phyloP scores from a whole-genome alignment of 164 flowering plant genomes.

The Umbellularia californica region DNA sequence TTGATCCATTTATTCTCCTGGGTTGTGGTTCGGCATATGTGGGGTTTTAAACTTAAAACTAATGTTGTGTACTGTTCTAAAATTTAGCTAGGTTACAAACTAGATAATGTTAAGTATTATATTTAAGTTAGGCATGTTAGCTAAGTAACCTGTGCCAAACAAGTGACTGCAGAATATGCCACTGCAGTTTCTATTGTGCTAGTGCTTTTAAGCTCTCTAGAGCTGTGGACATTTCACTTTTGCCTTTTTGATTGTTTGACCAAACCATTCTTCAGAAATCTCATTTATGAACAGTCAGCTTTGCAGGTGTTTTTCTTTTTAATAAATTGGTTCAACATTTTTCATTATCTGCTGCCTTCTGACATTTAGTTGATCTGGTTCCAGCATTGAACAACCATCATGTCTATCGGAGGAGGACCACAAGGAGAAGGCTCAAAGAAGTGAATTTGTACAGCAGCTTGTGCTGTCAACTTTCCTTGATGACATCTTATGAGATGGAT shows the following conservation, averaged over 20 bases:
- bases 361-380: neutral
- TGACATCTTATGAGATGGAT: conserved; percentile 27
- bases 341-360: neutral
- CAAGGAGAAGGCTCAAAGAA: conserved; percentile 48
- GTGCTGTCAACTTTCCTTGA: conserved; percentile 57
- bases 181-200: neutral
- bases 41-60: too few species aligned
- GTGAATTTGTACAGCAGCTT: conserved; percentile 58
- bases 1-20: too few species aligned
- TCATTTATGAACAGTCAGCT: neutral
- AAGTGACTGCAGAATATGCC: neutral
- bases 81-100: too few species aligned
- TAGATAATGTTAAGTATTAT: too few species aligned
- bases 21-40: too few species aligned
- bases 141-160: neutral
- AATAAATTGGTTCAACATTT: neutral
- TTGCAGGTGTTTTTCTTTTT: neutral
- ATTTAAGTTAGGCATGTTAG: neutral
- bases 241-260: neutral
- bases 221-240: neutral
- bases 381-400: conserved; percentile 14
- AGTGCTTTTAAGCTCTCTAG: neutral
- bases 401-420: conserved; percentile 39
- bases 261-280: neutral
- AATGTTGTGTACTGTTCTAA: too few species aligned